These are phyloP conservation scores for Apiotrichum brassicae DNA, from an alignment of 1,284 basidiomycete genomes.

Conservation along the genomic window DNA sequence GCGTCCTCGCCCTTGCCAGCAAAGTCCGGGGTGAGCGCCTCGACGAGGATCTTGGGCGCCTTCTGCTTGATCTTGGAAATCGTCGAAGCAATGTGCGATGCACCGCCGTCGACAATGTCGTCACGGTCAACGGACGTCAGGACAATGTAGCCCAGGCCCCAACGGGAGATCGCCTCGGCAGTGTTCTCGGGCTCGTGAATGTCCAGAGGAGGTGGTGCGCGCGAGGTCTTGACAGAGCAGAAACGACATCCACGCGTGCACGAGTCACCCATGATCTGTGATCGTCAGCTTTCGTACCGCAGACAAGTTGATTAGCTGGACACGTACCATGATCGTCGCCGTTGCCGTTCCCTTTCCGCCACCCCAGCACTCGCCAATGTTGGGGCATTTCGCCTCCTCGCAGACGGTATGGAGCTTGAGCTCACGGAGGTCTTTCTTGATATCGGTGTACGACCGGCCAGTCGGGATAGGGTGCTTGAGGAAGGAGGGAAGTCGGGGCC, in stretches of 20 bases:
- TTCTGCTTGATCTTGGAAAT: constrained; percentile 94
- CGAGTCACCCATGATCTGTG: constrained; percentile 98
- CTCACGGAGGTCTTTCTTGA: constrained; percentile 91
- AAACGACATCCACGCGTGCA: constrained; percentile 97
- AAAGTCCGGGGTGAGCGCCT: constrained; percentile 96
- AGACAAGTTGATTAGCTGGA: background rate
- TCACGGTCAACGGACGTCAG: constrained; percentile 95
- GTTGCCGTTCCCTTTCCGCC: constrained; percentile 83
- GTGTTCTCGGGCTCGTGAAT: constrained; percentile 97
- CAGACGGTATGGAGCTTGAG: constrained; percentile 92
- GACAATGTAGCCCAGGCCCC: constrained; percentile 98
- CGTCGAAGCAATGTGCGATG: constrained; percentile 89
- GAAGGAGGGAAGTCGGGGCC: constrained; percentile 82
- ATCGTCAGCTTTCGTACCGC: background rate
- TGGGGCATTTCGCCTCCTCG: constrained; percentile 97
- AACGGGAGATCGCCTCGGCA: constrained; percentile 94
- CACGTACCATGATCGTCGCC: constrained; percentile 92
- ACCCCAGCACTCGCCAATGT: constrained; percentile 99
- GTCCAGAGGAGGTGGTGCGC: constrained; percentile 80
- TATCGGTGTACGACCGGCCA: constrained; percentile 78
- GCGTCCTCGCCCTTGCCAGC: constrained; percentile 62
- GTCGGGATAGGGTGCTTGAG: constrained; percentile 92
- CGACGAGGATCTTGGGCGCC: constrained; percentile 90
- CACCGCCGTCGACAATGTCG: constrained; percentile 87
- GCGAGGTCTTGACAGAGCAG: constrained; percentile 94